A percentile compares a stretch with the other conserved stretches of the same genome.
These are phyloP conservation scores for Starmerella sirachaensis DNA, from an alignment of 805 yeast genomes.

Conservation along the genomic window DNA sequence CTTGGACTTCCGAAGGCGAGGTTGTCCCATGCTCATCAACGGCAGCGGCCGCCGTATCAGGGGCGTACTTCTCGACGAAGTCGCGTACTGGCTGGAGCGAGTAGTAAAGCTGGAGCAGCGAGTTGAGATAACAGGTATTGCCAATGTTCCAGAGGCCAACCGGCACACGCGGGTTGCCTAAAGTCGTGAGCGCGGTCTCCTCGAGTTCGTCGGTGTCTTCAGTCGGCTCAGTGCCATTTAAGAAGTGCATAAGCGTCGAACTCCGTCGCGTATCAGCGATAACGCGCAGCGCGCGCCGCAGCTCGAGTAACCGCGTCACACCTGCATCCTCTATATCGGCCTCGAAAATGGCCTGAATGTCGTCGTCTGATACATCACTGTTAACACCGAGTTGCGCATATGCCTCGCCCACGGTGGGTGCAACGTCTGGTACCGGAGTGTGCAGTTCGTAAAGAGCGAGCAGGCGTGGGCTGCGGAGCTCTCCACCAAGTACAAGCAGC, in stretches of 20 bases:
- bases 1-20: neutral
- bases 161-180: conserved; percentile 39
- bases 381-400: conserved; percentile 41
- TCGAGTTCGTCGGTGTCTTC: neutral
- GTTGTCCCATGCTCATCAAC: neutral
- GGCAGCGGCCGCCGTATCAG: conserved; percentile 5
- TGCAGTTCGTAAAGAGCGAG: conserved; percentile 1
- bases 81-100: conserved; percentile 71
- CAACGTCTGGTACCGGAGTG: conserved; percentile 30
- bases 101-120: conserved; percentile 80
- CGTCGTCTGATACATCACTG: conserved; percentile 49
- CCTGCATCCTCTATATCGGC: conserved; percentile 40
- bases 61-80: conserved; percentile 44
- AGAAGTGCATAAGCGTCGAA: conserved; percentile 38
- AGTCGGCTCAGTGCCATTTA: conserved; percentile 39
- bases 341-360: conserved; percentile 63
- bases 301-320: conserved; percentile 40
- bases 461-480: conserved; percentile 4
- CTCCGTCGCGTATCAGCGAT: conserved; percentile 48
- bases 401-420: conserved; percentile 36
- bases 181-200: neutral
- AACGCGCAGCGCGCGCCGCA: conserved; percentile 46
- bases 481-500: neutral
- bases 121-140: conserved; percentile 88
- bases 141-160: conserved; percentile 91